Evolutionary conservation across 176 grass and related monocot species (phyloP).

Genomic region (Rhynchospora breviuscula): DNA sequence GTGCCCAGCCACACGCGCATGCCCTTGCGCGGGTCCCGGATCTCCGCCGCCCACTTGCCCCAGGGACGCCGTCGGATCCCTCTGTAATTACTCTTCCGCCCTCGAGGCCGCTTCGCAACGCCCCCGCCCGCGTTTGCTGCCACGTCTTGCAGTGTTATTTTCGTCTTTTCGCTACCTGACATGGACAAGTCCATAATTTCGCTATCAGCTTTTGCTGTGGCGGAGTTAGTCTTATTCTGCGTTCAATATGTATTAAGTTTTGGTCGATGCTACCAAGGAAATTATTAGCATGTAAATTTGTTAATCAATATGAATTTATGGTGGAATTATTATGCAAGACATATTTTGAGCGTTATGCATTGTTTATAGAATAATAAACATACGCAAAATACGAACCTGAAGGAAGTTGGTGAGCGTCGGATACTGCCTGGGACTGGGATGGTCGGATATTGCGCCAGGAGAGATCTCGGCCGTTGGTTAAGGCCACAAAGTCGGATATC

Average conservation of each 20-base stretch:
- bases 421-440: not conserved
- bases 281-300: too few species aligned
- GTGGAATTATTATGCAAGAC: too few species aligned
- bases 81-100: slow-evolving; percentile 12
- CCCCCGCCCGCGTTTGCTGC: too few species aligned
- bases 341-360: too few species aligned
- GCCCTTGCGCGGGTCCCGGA: slow-evolving; percentile 17
- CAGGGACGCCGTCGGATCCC: slow-evolving; percentile 6
- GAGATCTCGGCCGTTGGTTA: not conserved
- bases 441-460: not conserved
- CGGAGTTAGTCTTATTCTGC: too few species aligned
- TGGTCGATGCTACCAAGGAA: too few species aligned
- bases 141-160: not conserved
- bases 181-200: too few species aligned
- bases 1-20: slow-evolving; percentile 23
- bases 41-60: slow-evolving; percentile 26
- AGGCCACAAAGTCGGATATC: not conserved
- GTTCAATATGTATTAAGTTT: too few species aligned
- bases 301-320: too few species aligned
- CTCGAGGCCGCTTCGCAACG: not conserved
- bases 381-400: not conserved
- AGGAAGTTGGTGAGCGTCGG: not conserved
- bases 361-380: not conserved
- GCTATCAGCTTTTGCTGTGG: too few species aligned
- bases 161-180: not conserved